phyloP scores from a whole-genome alignment of 805 yeast genomes.

The Saccharomycopsis lassenensis region DNA sequence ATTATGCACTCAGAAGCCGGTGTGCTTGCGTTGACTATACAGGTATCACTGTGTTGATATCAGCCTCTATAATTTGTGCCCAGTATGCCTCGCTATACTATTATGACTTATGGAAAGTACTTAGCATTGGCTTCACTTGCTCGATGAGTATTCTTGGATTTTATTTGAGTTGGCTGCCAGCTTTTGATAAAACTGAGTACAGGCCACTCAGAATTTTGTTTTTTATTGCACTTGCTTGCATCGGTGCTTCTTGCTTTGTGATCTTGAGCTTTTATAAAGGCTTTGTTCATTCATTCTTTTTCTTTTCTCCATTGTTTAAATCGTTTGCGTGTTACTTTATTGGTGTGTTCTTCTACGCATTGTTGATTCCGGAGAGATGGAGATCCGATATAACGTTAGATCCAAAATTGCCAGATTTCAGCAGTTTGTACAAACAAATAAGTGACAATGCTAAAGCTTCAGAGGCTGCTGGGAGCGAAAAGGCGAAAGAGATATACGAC shows the following conservation, averaged over 20 bases:
- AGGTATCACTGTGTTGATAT: slow-evolving; percentile 83
- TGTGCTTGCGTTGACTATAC: slow-evolving; percentile 94
- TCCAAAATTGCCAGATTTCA: slow-evolving; percentile 27
- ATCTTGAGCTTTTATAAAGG: slow-evolving; percentile 49
- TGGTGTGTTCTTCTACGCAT: slow-evolving; percentile 84
- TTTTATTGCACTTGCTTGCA: slow-evolving; percentile 63
- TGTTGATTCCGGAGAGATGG: slow-evolving; percentile 82
- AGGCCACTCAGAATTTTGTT: slow-evolving; percentile 71
- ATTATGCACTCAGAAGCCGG: slow-evolving; percentile 46
- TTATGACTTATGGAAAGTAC: slow-evolving; percentile 36
- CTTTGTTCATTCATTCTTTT: slow-evolving; percentile 34
- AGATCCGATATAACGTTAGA: slow-evolving; percentile 57
- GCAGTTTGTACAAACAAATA: slow-evolving; percentile 17
- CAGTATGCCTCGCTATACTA: slow-evolving; percentile 71
- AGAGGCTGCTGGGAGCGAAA: background rate
- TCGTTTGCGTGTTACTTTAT: slow-evolving; percentile 63
- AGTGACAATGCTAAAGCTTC: slow-evolving; percentile 13
- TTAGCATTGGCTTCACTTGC: slow-evolving; percentile 50
- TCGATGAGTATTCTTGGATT: slow-evolving; percentile 65
- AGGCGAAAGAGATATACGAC: slow-evolving; percentile 18
- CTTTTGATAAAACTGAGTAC: slow-evolving; percentile 79
- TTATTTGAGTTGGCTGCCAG: slow-evolving; percentile 82
- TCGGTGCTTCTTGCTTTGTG: slow-evolving; percentile 61
- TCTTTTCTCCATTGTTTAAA: slow-evolving; percentile 60
- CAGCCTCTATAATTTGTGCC: slow-evolving; percentile 79